Conservation (phyloP, 148 eudicot species). For the Silene uniflora region DNA sequence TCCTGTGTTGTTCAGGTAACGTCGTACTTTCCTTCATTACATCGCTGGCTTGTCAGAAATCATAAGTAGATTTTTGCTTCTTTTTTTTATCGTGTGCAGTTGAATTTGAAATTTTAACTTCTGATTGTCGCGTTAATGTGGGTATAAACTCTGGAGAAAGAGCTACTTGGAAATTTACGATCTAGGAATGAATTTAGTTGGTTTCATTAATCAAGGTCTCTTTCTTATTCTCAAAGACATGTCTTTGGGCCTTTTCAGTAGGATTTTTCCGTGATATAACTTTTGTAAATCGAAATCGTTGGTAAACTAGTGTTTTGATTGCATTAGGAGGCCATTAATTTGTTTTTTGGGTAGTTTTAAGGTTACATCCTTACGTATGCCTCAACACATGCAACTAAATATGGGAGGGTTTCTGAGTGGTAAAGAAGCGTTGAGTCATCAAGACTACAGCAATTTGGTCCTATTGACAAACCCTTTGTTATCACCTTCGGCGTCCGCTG, state of each 20-base stretch:
- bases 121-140: not conserved
- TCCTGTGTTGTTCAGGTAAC: slow-evolving; percentile 79
- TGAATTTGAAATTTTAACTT: not conserved
- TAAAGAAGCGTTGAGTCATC: not conserved
- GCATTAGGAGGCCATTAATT: not conserved
- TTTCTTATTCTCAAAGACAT: not conserved
- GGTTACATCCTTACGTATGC: not conserved
- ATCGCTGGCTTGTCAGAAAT: not conserved
- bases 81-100: not conserved
- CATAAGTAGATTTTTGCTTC: not conserved
- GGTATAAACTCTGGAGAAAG: not conserved
- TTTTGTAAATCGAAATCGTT: not conserved
- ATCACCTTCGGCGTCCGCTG: not conserved
- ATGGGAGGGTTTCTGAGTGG: not conserved
- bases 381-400: not conserved
- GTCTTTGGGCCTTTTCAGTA: not conserved
- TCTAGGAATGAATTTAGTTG: not conserved
- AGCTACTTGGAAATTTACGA: not conserved
- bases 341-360: not conserved
- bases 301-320: not conserved
- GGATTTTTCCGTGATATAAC: not conserved
- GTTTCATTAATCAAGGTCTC: not conserved
- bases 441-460: not conserved
- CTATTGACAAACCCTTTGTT: not conserved
- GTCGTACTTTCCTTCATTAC: not conserved